A percentile compares a stretch with the other conserved stretches of the same genome.
phyloP scores from a whole-genome alignment of 2,329 filamentous ascomycete genomes.

The Waltergamsia citrina region DNA sequence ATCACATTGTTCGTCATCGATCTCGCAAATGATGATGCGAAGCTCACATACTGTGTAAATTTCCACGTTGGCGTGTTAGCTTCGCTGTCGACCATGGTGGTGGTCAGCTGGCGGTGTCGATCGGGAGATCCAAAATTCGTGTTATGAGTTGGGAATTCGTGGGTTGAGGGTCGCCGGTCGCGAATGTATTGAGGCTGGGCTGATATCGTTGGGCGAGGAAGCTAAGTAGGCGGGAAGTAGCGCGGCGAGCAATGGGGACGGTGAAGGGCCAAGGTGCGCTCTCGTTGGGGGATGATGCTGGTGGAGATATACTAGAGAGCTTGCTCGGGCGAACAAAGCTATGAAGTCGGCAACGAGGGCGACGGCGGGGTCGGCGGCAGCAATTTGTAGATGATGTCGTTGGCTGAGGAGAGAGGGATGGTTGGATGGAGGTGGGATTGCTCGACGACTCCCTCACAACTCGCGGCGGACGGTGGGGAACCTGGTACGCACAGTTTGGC shows the following conservation, averaged over 20 bases:
- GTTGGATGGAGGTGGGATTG: not conserved
- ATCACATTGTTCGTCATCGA: conserved; percentile 7
- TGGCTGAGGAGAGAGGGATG: conserved; percentile 8
- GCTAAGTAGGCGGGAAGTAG: not conserved
- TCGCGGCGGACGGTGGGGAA: conserved; percentile 2
- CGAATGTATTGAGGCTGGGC: not conserved
- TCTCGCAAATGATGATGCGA: conserved; percentile 3
- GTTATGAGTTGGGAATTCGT: not conserved
- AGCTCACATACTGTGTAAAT: conserved; percentile 90
- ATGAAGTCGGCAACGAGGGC: not conserved
- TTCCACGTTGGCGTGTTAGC: conserved; percentile 96
- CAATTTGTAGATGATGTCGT: conserved; percentile 15
- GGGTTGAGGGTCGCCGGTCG: not conserved
- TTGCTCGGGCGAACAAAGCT: not conserved
- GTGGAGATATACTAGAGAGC: conserved; percentile 1
- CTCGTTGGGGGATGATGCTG: not conserved
- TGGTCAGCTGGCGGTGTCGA: conserved; percentile 17
- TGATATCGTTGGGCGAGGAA: not conserved
- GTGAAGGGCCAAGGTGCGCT: not conserved
- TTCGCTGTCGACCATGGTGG: conserved; percentile 94
- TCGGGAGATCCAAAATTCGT: not conserved
- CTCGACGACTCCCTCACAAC: conserved; percentile 1
- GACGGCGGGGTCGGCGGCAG: conserved; percentile 6
- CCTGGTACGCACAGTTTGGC: not conserved
- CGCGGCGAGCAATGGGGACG: conserved; percentile 1